A percentile compares a stretch with the other conserved stretches of the same genome.
Conservation (phyloP, 176 grass and related monocot species). For the sorghum (Sorghum bicolor) region DNA sequence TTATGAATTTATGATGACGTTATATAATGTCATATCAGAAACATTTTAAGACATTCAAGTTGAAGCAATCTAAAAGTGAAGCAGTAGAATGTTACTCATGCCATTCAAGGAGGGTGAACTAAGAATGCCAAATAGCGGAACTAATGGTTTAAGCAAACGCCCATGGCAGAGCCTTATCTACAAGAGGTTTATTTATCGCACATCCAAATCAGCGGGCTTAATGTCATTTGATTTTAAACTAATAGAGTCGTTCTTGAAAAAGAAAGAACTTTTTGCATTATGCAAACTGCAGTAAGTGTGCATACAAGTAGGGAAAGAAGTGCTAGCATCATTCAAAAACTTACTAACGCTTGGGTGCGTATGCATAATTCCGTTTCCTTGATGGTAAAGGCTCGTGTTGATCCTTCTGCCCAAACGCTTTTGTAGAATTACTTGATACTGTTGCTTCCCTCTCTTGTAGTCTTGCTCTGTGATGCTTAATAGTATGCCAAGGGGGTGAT, state of each 20-base stretch:
- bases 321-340: constrained; percentile 16
- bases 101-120: not conserved
- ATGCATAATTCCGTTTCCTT: constrained; percentile 31
- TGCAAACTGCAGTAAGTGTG: not conserved
- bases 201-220: not conserved
- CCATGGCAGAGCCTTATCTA: not conserved
- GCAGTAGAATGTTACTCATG: not conserved
- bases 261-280: not conserved
- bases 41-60: not conserved
- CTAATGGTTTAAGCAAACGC: not conserved
- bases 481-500: constrained; percentile 22
- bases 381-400: constrained; percentile 30
- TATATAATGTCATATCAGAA: not conserved
- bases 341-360: constrained; percentile 44
- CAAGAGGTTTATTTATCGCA: constrained; percentile 2
- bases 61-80: not conserved
- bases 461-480: constrained; percentile 15
- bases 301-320: not conserved
- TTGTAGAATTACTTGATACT: constrained; percentile 6
- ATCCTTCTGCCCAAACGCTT: constrained; percentile 12
- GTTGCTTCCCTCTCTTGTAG: constrained; percentile 17
- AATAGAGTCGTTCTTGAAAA: not conserved
- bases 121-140: not conserved
- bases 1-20: not conserved
- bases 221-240: not conserved